A percentile compares a stretch with the other conserved stretches of the same genome.
phyloP scores from a whole-genome alignment of 2,329 filamentous ascomycete species.

The Coniella lustricola region DNA sequence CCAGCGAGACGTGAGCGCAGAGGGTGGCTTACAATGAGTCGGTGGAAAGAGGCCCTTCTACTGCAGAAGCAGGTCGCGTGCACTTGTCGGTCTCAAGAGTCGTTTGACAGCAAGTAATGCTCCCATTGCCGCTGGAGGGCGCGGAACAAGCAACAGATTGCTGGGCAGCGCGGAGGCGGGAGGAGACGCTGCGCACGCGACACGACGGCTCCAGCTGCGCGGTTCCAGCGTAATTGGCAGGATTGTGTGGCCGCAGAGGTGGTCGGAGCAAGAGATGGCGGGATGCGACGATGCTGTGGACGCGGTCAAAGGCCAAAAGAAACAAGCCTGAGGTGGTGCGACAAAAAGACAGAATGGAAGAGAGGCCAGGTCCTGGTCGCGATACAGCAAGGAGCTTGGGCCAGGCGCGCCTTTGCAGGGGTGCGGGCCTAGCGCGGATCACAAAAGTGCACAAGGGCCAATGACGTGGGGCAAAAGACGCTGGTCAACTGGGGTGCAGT shows the following conservation, averaged over 20 bases:
- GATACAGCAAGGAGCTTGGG: slow-evolving; percentile 5
- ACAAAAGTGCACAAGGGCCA: neutral
- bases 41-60: neutral
- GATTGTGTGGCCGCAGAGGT: no score
- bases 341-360: neutral
- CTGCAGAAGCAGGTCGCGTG: slow-evolving; percentile 4
- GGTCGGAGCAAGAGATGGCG: no score
- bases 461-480: neutral
- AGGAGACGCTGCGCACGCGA: no score
- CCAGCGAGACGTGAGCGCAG: no score
- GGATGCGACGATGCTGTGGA: no score
- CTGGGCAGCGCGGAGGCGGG: no score
- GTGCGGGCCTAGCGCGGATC: neutral
- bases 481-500: no score
- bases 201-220: no score
- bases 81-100: slow-evolving; percentile 7
- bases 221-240: no score
- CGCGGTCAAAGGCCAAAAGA: no score
- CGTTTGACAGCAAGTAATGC: slow-evolving; percentile 9
- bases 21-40: neutral
- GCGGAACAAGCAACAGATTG: neutral
- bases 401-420: slow-evolving; percentile 1
- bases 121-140: slow-evolving; percentile 13
- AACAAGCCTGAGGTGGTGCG: no score
- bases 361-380: neutral